Percentiles rank a stretch among this genome's conserved stretches.
phyloP scores from a whole-genome alignment of 495 filamentous ascomycete species.

The Cladorrhinum samala region DNA sequence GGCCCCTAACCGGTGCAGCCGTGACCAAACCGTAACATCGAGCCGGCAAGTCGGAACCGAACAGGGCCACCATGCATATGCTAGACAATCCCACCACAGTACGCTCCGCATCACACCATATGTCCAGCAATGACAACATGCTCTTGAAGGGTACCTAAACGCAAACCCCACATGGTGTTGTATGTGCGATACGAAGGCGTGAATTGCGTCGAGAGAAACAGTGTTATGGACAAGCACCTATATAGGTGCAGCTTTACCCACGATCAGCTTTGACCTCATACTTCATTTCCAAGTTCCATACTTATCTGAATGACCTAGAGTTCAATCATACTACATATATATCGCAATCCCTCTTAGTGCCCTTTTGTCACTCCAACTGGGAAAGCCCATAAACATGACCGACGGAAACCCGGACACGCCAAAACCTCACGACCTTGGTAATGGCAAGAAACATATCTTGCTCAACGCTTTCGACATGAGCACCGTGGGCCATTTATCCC shows the following conservation, averaged over 20 bases:
- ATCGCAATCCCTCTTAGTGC: no score
- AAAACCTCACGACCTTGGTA: constrained; percentile 5
- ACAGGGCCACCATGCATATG: not conserved
- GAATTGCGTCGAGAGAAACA: not conserved
- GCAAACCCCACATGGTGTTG: not conserved
- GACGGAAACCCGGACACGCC: not conserved
- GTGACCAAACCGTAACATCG: no score
- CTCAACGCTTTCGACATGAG: constrained; percentile 45
- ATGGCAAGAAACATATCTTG: constrained; percentile 35
- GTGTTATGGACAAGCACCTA: no score
- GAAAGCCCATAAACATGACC: no score
- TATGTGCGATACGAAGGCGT: not conserved
- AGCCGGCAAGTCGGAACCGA: not conserved
- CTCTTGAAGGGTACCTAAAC: not conserved
- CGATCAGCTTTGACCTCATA: no score
- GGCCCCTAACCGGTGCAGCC: no score
- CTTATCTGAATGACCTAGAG: no score
- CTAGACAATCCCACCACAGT: not conserved
- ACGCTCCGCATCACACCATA: not conserved
- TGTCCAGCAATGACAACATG: constrained; percentile 2
- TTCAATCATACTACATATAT: no score
- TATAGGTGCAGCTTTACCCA: no score
- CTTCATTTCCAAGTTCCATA: no score
- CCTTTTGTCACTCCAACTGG: no score
- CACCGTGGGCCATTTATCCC: constrained; percentile 37